phyloP scores from a whole-genome alignment of 495 filamentous ascomycete genomes.

The Neurospora sp. region DNA sequence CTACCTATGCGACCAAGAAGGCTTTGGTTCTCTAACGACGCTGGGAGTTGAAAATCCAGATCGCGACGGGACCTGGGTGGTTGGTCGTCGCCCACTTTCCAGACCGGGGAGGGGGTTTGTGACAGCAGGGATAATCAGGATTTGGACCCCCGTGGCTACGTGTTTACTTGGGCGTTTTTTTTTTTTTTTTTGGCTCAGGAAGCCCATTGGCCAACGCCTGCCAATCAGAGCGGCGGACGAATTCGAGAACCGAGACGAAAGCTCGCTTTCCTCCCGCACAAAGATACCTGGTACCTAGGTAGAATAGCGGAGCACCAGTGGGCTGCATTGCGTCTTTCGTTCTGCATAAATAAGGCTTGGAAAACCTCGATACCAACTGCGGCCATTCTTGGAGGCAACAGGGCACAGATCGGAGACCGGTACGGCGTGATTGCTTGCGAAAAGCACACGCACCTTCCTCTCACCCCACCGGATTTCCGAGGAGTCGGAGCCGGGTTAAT shows the following conservation, averaged over 20 bases:
- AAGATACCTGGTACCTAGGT: not conserved
- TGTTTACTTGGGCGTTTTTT: not conserved
- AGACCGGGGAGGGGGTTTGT: not conserved
- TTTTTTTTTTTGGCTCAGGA: not conserved
- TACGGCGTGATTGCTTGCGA: not conserved
- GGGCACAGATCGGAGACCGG: not conserved
- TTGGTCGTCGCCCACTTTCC: not conserved
- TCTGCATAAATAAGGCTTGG: slow-evolving; percentile 17
- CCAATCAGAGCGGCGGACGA: not conserved
- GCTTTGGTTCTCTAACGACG: not conserved
- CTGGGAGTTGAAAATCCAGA: not conserved
- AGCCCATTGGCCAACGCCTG: not conserved
- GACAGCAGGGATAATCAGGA: not conserved
- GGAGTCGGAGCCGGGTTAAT: no score
- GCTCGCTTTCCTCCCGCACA: not conserved
- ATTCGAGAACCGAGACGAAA: not conserved
- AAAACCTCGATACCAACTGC: slow-evolving; percentile 5
- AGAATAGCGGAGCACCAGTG: not conserved
- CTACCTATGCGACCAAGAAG: not conserved
- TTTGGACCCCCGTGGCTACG: not conserved
- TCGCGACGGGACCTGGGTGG: not conserved
- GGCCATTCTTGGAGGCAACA: not conserved
- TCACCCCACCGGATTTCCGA: no score
- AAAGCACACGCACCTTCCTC: not conserved
- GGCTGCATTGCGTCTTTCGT: not conserved